Base-by-base conservation (phyloP, 257 asterid species). In the Solanum chiquidenum region DNA sequence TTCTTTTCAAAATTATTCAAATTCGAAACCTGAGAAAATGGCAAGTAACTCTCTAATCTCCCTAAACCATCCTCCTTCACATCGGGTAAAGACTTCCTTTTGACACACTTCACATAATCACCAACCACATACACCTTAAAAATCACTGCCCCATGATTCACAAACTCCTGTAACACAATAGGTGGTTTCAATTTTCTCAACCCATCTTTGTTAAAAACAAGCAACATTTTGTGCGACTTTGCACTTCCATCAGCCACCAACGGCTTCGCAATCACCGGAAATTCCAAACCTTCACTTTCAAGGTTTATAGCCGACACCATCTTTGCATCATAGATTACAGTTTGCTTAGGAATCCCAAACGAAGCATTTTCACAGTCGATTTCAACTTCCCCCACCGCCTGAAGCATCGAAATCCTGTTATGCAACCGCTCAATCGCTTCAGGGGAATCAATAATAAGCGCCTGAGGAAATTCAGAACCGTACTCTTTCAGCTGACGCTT, bases 101-200 rank as follows among this genome's bases (percentile, higher is more conserved):
- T 93, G 72, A 94, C 96, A 87, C 95, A 94, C 74, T 93, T 92
- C 72, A 93, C 98, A 66, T 91, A 92, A 82, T 93, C 96, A 12
- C 98, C 98, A 42, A 94, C 98, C 52, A 94, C 96, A 84, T 93
- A 94, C 88, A 94, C 98, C 93, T 94, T 94, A 84, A 94, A 94
- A 55, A 94, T 93, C 62, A 94, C 93, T 8, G 95, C 98, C 2
- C 96, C 96, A 25, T 94, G 98, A 52, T 94, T 94, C 60, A 94
- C 94, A 87, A 94, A 93, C 90, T 94, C 96, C 88, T 93, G 98
- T 86, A 93, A 86, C 83, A 94, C 98, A 84, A 93, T 90, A 12
- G 98, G 96, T n/a, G 96, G 96, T 33, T 91, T 94, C 71, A 94
- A 92, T 91, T 93, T 91, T 64, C 92, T 87, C 88, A 94, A 86